Evolutionary conservation across 352 stramenopile genomes (phyloP), one percentile per base, ranked within the genome.

Genomic region (Pythium coloratum): DNA sequence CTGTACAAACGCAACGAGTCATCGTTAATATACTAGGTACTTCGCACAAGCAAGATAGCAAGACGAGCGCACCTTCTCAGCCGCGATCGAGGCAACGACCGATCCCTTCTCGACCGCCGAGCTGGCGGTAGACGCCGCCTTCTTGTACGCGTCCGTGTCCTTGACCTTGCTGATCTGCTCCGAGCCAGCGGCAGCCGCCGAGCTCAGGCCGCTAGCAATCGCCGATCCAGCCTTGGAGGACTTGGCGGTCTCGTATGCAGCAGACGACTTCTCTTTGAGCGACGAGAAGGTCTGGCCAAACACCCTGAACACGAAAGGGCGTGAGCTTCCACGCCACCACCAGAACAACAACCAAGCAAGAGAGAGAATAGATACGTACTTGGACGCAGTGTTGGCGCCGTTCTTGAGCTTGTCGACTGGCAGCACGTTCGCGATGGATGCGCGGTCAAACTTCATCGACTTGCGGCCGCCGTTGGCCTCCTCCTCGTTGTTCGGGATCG

Each of bases 371-470:
- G 14, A n/a, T 12, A 76, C 81, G 33, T 62, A 92, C 86, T 92
- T 93, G 56, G 78, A 80, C 33, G 88, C 88, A 1, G 82, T 93
- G 33, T 73, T 84, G 6, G 88, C 88, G 55, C 88, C 88, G 66
- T 96, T 96, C 82, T 96, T 96, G 67, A 96, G 76, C 77, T 94
- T 94, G 65, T 96, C 88, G 28, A 96, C 84, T 0, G 88, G 88
- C 26, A 96, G 69, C 12, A 92, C 86, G 60, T 96, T 94, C 57
- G 73, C 77, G 18, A 96, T 50, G 1, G 88, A 94, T 9, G 87
- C 78, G 53, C 81, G 78, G 46, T 82, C 75, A 46, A 74, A 74
- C 54, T 74, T 74, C 36, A 75, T 59, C 30, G 70, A 76, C 59
- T 71, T 70, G 59, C 69, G 69, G 6, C 33, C 55, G 12, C 26